Conservation (phyloP, 108 stramenopile species). For the Nitzschia sp. region DNA sequence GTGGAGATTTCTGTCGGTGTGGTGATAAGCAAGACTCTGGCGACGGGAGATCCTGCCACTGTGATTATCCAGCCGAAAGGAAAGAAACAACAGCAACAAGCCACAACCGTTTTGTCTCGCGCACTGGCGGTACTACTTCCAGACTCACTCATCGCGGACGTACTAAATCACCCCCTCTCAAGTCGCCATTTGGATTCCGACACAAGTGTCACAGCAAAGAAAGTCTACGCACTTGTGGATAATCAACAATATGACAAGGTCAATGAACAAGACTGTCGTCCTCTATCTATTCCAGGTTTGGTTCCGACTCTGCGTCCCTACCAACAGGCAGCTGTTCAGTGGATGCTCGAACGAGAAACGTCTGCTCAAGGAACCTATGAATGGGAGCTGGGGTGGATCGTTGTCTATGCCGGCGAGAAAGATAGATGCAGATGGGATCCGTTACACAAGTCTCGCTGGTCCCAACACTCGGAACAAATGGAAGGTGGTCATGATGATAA, state of each 20-base stretch:
- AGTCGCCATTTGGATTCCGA: too few relatives aligned
- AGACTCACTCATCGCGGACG: too few relatives aligned
- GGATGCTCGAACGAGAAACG: slow-evolving; percentile 71
- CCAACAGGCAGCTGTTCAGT: slow-evolving; percentile 65
- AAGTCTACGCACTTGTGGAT: slow-evolving; percentile 53
- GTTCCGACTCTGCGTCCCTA: slow-evolving; percentile 68
- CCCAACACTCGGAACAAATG: background rate
- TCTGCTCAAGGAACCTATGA: slow-evolving; percentile 21
- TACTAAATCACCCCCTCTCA: too few relatives aligned
- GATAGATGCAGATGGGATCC: background rate
- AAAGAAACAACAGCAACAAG: too few relatives aligned
- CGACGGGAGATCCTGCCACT: too few relatives aligned
- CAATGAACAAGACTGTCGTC: background rate
- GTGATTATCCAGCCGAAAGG: too few relatives aligned
- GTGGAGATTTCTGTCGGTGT: too few relatives aligned
- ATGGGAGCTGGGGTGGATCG: slow-evolving; percentile 66
- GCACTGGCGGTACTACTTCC: too few relatives aligned
- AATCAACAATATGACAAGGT: slow-evolving; percentile 24
- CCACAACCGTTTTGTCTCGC: too few relatives aligned
- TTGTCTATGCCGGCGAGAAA: too few relatives aligned
- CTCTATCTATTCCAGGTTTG: slow-evolving; percentile 43
- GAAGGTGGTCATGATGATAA: background rate
- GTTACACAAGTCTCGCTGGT: background rate
- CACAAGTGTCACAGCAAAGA: slow-evolving; percentile 34
- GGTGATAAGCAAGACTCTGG: too few relatives aligned